Base-by-base conservation (phyloP, 78 protist species). In the Isochrysis galbana region DNA sequence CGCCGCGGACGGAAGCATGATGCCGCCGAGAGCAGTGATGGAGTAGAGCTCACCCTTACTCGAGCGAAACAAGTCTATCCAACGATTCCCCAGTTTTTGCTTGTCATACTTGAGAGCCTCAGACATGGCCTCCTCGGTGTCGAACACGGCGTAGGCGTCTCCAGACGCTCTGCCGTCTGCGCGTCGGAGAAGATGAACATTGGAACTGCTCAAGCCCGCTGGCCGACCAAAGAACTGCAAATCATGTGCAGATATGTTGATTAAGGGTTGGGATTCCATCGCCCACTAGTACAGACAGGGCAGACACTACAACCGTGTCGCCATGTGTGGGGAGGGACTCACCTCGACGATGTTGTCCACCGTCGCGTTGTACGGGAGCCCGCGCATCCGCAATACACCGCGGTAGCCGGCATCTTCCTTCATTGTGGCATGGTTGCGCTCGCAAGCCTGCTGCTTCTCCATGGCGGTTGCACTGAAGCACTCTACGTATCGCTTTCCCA, bases 371-470 rank as follows among this genome's bases (percentile, higher is more conserved):
- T 19, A 72, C 36, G 82, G 82, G 5, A 72, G 82, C 21, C 82
- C 82, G 44, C 82, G 82, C 82, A 72, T 72, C 5, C 82, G 82
- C 17, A 72, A 22, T 5, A 72, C 82, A 36, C 82, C 82, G 42
- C 82, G 36, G 42, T 72, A 72, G 14, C 42, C 82, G 82, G 82
- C 82, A 22, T 72, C 82, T 19, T 72, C 82, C 2, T 22, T 5
- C 82, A 72, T 72, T 5, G 82, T 72, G 17, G 82, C 82, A 29
- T 42, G 82, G 42, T 72, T 72, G 23, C 82, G 82, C 82, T 72
- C 82, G 82, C 82, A 72, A 21, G 82, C 82, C 21, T 38, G 46
- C 36, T 72, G 82, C 82, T 72, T 72, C 82, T 72, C 82, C 4
- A 3, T 42, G 82, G 82, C 11, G 21, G 36, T 72, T 17, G 82